Base-by-base conservation (phyloP, 2,329 filamentous ascomycete genomes). In the Pseudogymnoascus sp. region DNA sequence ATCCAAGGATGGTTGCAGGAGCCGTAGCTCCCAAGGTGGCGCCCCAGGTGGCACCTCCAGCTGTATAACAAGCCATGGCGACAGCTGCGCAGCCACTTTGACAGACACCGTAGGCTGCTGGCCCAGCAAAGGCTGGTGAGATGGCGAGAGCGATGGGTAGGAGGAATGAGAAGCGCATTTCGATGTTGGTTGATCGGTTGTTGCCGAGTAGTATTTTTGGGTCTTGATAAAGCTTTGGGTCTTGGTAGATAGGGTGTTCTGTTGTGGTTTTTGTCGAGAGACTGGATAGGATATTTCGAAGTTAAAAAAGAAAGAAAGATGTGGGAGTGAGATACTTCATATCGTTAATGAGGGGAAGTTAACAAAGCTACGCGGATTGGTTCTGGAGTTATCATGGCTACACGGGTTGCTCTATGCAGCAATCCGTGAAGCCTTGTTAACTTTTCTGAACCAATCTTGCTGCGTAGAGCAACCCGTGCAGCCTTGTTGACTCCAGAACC, bases 11-110 rank as follows among this genome's bases (percentile, higher is more conserved):
- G 0, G 73, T 66, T 0, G 75, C 71, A 0, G 77, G 75, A 2
- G 77, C 76, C 1, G 70, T 67, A 0, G 70, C 69, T 2, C 71
- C 74, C 0, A 71, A 3, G 0, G 72, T 76, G 0, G 74, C 73
- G 0, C 77, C 76, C 70, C 71, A 80, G 1, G 74, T 74, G 47
- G 67, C 70, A 0, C 78, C 78, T 0, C 73, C 77, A 5, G 74
- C 78, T 1, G 67, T 30, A 58, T 80, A 81, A 63, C 78, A 81
- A 0, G 77, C 75, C 65, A 73, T 74, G 0, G 78, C 78, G 0
- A 80, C 66, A 0, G 63, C 63, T 0, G 77, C 67, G 34, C 79
- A 81, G 4, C 78, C 78, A 0, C 74, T 73, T 66, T 81, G 78
- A 50, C 78, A 81, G 3, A 76, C 57, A 0, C 74, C 77, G 62